Evolutionary conservation across 768 basidiomycete genomes (phyloP), one percentile per base, ranked within the genome.

Genomic region (Russula earlei): DNA sequence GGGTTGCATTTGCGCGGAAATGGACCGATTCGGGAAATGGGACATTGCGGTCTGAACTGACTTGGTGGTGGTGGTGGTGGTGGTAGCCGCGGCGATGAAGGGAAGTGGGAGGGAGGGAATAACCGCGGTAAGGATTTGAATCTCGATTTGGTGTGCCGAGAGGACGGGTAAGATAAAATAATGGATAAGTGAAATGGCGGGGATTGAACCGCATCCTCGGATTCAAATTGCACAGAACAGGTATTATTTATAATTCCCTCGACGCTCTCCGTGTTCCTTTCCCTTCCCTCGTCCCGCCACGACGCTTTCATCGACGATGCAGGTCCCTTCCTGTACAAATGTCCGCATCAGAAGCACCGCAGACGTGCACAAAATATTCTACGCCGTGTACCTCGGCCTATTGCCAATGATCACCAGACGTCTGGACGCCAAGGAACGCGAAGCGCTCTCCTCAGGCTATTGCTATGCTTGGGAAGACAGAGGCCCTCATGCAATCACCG

Each of bases 391-490:
- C 10, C 75, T 75, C 57, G 77, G 81, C 63, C 67, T 74, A 54
- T 74, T 90, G 41, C 85, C 86, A 46, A 77, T 91, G 66, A 87
- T 89, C 65, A 86, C 84, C 20, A 80, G 88, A 54, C 82, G 88
- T 8, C 78, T 91, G 62, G 88, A 91, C 66, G 84, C 84, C 42
- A 87, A 90, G 66, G 88, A 91, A 68, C 80, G 88, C 57, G 63
- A 68, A 31, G 69, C 69, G 17, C 85, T 91, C 64, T 62, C 75
- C 17, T 78, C 88, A 0, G 88, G 88, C 24, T 87, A 87, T 62
- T 85, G 90, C 22, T 91, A 89, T 63, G 85, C 91, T 58, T 91
- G 89, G 88, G 88, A 91, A 67, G 88, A 91, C 63, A 84, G 87
- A 59, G 85, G 85, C 24, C 85, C 87, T 7, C 87, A 85, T 66